Base-by-base conservation (phyloP, 441 rosid species). In the Pelargonium cotyledonis region DNA sequence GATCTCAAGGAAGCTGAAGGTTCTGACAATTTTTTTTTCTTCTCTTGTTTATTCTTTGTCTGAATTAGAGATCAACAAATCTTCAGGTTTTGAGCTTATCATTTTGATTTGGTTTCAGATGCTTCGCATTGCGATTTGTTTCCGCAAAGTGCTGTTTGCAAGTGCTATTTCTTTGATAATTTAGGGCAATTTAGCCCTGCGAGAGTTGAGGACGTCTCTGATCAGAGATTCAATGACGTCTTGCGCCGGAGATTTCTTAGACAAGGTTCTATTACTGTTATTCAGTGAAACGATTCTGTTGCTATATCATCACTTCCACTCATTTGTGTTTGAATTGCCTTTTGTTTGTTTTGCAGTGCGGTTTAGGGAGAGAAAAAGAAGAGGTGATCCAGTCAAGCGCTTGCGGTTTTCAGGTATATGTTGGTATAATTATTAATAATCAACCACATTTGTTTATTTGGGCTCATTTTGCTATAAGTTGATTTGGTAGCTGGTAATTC, bases 1-100 rank as follows among this genome's bases (percentile, higher is more conserved):
- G 88, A 90, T 74, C 91, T 91, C 72, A 85, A 82, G 80, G 88
- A 87, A 71, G 88, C 94, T 7, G 88, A 87, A 87, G 94, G 96
- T 88, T 70, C 63, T 70, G 68, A 29, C 38, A 12, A 69, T 29
- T 6, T 61, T 15, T 15, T 0, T 5, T 31, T 47, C 38, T 14
- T 40, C n/a, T 38, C 11, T 26, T 26, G 3, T 26, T 26, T 29
- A 19, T 31, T 21, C 43, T 40, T 66, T 60, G 12, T 64, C 12
- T 14, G 16, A 14, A 49, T 49, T 46, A 11, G 14, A 49, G 57
- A 49, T 12, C n/a, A 49, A 49, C 5, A 3, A 49, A 49, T 10
- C 14, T 12, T 5, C 14, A 49, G 57, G 21, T 0, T 35, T 19
- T 16, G 0, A 3, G 11, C 3, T 31, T 70, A 14, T 49, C 11